Conservation (phyloP, 2,329 filamentous ascomycete genomes). For the Ophiocordyceps australis region DNA sequence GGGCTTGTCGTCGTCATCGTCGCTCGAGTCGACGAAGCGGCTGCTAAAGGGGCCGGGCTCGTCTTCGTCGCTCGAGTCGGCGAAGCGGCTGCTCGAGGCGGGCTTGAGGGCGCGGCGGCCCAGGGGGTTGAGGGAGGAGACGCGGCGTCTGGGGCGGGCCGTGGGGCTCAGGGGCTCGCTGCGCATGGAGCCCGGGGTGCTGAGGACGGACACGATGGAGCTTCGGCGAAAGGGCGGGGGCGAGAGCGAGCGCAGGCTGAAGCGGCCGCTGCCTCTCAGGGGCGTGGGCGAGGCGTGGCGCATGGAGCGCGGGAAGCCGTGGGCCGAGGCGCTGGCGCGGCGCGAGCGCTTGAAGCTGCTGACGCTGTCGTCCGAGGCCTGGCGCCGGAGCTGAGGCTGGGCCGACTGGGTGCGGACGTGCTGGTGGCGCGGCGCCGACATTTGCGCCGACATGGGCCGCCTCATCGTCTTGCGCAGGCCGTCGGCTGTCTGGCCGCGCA, state of each 20-base stretch:
- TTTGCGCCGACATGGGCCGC: no score
- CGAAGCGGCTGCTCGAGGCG: slow-evolving; percentile 45
- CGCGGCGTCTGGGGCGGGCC: slow-evolving; percentile 15
- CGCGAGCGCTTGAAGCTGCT: slow-evolving; percentile 65
- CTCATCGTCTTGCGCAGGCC: slow-evolving; percentile 16
- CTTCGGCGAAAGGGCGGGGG: slow-evolving; percentile 34
- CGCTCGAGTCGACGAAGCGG: no score
- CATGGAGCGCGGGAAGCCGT: slow-evolving; percentile 59
- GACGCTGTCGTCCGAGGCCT: slow-evolving; percentile 40
- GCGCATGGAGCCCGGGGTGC: slow-evolving; percentile 8
- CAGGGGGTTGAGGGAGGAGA: no score
- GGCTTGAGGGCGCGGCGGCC: no score
- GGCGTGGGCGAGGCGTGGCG: slow-evolving; percentile 18
- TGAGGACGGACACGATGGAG: slow-evolving; percentile 18
- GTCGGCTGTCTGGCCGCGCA: slow-evolving; percentile 18
- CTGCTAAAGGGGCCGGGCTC: slow-evolving; percentile 2
- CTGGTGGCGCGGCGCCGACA: no score
- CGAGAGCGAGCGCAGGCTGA: slow-evolving; percentile 54
- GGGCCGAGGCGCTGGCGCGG: slow-evolving; percentile 24
- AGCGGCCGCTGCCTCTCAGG: slow-evolving; percentile 30
- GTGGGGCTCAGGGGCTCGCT: slow-evolving; percentile 14
- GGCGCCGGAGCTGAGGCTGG: slow-evolving; percentile 6
- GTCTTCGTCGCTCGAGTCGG: slow-evolving; percentile 9
- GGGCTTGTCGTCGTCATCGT: no score
- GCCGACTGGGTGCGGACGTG: no score